These are phyloP conservation scores for Aureobasidium lini DNA, from an alignment of 2,329 filamentous ascomycete genomes.

Conservation along the genomic window DNA sequence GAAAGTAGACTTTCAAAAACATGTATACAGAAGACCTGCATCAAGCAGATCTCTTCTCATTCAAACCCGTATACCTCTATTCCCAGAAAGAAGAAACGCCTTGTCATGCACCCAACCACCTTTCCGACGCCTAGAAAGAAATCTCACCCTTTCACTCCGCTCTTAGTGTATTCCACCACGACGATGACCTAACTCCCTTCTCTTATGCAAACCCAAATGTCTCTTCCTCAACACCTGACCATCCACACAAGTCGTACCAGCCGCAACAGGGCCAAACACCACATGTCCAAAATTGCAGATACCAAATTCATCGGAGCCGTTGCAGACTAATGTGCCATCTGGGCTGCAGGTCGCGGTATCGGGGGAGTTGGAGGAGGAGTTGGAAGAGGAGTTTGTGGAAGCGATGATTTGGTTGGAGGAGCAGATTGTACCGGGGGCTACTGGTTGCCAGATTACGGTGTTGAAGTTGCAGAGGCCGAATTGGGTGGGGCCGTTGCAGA, in stretches of 20 bases:
- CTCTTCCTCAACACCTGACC: constrained; percentile 29
- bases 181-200: not conserved
- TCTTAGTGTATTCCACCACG: not conserved
- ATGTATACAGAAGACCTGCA: too few species aligned
- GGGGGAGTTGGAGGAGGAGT: constrained; percentile 16
- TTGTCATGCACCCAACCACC: too few species aligned
- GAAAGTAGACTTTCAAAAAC: too few species aligned
- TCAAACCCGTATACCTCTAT: too few species aligned
- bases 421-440: constrained; percentile 38
- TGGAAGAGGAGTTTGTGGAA: constrained; percentile 16
- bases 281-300: constrained; percentile 37
- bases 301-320: constrained; percentile 33
- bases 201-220: not conserved
- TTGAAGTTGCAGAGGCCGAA: constrained; percentile 39
- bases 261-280: constrained; percentile 34
- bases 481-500: constrained; percentile 36
- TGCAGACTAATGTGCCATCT: constrained; percentile 34
- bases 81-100: too few species aligned
- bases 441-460: constrained; percentile 32
- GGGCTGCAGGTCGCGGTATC: constrained; percentile 24
- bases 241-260: constrained; percentile 37
- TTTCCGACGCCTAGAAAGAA: too few species aligned
- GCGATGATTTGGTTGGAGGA: constrained; percentile 24
- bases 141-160: not conserved
- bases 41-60: too few species aligned